Percentiles rank a stretch among this genome's conserved stretches.
These are phyloP conservation scores for Hericium erinaceus DNA, from an alignment of 768 basidiomycete species.

Conservation along the genomic window DNA sequence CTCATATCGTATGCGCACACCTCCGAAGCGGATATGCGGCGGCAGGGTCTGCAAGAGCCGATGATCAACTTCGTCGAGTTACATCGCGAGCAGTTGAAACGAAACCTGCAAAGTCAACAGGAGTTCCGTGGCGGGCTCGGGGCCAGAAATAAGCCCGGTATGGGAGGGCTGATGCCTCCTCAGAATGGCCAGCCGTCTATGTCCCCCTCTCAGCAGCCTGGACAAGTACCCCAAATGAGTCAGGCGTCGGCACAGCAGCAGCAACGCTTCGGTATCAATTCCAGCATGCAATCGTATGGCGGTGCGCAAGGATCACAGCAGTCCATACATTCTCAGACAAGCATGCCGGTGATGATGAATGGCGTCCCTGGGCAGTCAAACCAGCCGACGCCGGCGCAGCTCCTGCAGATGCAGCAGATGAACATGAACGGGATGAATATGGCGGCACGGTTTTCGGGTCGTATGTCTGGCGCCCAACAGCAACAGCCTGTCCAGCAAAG, in stretches of 20 bases:
- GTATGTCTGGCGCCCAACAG: neutral
- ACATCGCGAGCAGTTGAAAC: neutral
- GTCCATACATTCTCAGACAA: neutral
- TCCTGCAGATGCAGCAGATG: neutral
- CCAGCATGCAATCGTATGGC: neutral
- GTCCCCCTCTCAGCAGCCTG: neutral
- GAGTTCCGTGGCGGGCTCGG: neutral
- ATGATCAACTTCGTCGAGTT: neutral
- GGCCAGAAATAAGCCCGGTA: neutral
- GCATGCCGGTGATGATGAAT: neutral
- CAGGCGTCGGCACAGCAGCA: neutral
- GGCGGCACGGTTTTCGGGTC: neutral
- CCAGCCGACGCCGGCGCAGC: neutral
- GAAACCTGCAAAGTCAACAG: neutral
- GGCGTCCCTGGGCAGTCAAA: neutral
- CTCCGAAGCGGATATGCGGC: slow-evolving; percentile 3
- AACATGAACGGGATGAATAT: neutral
- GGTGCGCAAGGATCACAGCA: neutral
- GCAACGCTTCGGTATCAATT: neutral
- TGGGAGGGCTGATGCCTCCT: neutral
- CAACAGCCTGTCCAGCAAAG: neutral
- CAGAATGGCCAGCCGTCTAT: neutral
- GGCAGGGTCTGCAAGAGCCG: neutral
- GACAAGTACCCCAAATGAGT: neutral
- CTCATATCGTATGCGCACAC: neutral